Evolutionary conservation across 2,329 filamentous ascomycete species (phyloP), one percentile per base, ranked within the genome.

Genomic region (Furcasterigmium furcatum): DNA sequence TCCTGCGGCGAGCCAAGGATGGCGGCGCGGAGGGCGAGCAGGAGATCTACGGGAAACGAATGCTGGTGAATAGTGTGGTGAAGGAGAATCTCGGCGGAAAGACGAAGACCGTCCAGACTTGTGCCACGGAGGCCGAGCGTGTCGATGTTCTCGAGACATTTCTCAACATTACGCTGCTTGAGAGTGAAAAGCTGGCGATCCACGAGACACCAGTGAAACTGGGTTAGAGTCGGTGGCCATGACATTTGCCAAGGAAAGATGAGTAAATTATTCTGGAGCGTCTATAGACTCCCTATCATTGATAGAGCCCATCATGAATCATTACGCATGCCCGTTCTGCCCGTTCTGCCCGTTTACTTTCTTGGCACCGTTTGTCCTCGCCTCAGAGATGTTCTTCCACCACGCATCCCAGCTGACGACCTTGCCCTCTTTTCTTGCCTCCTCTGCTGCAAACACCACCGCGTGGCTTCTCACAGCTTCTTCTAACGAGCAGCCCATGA

Each of bases 391-490:
- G 16, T 18, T 49, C 9, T 68, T 65, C 90, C 90, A 96, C 88
- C 90, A 96, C 39, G 76, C 65, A 36, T 69, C 67, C 84, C 88
- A 96, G 54, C 86, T 76, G 4, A 97, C 68, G 8, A 94, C 84
- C 60, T 77, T 83, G 58, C 78, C 81, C 42, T 77, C 74, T 41
- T 71, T 73, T 57, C 92, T 79, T 5, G 92, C 90, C 57, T 95
- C 87, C 67, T 97, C 94, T 0, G 92, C 94, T 20, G 90, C 91
- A 71, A 96, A 99, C 0, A 96, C 92, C 67, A 94, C 80, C 2
- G 88, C 91, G 68, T 97, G 94, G 58, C 90, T 95, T 41, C 87
- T 77, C n/a, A 97, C 77, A 2, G 87, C 82, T 59, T 97, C 94
- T 46, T 96, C 89, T 8, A 96, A 68, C 12, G 85, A 87, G 65